Evolutionary conservation across 139 green algal species (phyloP).

Genomic region (Micromonas pusilla): DNA sequence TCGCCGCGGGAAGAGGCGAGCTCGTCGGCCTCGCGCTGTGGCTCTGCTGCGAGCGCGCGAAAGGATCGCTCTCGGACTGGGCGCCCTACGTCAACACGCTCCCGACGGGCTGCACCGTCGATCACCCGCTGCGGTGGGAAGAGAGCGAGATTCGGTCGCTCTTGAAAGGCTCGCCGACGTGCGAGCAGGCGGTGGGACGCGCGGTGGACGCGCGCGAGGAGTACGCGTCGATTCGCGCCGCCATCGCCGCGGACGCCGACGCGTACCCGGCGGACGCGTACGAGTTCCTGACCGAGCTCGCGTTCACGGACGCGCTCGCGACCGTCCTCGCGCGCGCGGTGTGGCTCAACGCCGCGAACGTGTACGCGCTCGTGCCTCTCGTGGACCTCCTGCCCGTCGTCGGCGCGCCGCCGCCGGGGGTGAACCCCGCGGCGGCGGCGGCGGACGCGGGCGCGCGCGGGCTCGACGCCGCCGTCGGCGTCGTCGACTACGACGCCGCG

Average conservation of each 20-base stretch:
- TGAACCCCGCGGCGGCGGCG: not conserved
- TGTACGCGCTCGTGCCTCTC: slow-evolving; percentile 85
- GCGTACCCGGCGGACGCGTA: slow-evolving; percentile 34
- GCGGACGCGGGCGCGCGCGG: not conserved
- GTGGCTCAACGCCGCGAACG: slow-evolving; percentile 75
- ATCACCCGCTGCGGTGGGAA: slow-evolving; percentile 36
- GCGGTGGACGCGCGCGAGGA: slow-evolving; percentile 48
- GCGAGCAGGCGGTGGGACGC: slow-evolving; percentile 28
- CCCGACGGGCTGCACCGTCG: not conserved
- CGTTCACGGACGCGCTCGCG: slow-evolving; percentile 68
- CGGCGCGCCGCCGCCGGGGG: not conserved
- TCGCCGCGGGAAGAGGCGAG: slow-evolving; percentile 61
- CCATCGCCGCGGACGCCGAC: slow-evolving; percentile 39
- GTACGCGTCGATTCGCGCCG: slow-evolving; percentile 40
- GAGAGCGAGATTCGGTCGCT: slow-evolving; percentile 29
- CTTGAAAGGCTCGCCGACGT: slow-evolving; percentile 31
- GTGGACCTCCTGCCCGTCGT: slow-evolving; percentile 16
- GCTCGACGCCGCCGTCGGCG: not conserved
- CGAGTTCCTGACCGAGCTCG: slow-evolving; percentile 21
- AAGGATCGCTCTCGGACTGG: slow-evolving; percentile 38
- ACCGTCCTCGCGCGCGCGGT: slow-evolving; percentile 65
- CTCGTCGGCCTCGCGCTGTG: slow-evolving; percentile 77
- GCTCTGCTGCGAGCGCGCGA: slow-evolving; percentile 65
- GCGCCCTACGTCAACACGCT: slow-evolving; percentile 43
- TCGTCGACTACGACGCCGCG: slow-evolving; percentile 38